Evolutionary conservation across 192 early-diverging fungal species (phyloP).

Genomic region (Coemansia asiatica): DNA sequence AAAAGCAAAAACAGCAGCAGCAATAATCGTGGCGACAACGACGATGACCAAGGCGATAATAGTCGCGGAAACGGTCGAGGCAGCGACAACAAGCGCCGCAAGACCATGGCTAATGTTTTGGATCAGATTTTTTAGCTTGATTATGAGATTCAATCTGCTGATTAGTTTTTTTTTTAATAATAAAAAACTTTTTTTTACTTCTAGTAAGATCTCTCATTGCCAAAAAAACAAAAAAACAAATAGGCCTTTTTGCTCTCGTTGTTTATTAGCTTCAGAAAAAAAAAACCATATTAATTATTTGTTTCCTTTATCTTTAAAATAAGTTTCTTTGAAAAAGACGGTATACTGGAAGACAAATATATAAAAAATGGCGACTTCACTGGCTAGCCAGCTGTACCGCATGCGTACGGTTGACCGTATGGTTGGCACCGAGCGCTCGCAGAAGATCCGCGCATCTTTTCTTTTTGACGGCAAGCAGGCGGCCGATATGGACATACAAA

Average conservation of each 20-base stretch:
- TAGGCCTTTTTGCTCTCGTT: not conserved
- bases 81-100: constrained; percentile 30
- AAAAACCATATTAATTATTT: too few species aligned
- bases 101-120: constrained; percentile 54
- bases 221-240: too few species aligned
- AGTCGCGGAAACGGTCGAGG: constrained; percentile 26
- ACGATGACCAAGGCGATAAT: constrained; percentile 2
- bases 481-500: constrained; percentile 84
- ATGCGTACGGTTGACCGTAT: constrained; percentile 63
- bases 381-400: constrained; percentile 66
- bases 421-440: constrained; percentile 57
- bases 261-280: not conserved
- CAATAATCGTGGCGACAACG: not conserved
- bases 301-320: too few species aligned
- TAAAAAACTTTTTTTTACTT: too few species aligned
- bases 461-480: constrained; percentile 81
- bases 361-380: constrained; percentile 58
- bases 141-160: not conserved
- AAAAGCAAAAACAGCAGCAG: not conserved
- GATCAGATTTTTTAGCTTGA: constrained; percentile 54
- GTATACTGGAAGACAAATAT: not conserved
- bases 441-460: constrained; percentile 71
- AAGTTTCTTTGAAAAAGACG: not conserved
- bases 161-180: constrained; percentile 5
- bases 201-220: too few species aligned